Conservation (phyloP, 225 moss, liverwort and hornwort species). For the Marchantia polymorpha region DNA sequence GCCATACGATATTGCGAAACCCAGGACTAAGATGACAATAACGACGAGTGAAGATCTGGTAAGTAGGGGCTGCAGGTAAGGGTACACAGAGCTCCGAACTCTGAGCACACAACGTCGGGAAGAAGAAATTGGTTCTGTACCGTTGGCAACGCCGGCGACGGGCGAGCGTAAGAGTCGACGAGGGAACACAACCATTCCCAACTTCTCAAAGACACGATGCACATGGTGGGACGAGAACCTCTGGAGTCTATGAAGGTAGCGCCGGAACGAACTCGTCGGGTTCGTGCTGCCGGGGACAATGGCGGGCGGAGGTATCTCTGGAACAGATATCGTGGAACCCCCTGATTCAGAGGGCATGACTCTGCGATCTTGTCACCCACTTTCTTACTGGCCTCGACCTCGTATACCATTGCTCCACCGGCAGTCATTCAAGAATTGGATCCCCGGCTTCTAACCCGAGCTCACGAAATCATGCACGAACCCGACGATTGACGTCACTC, state of each 20-base stretch:
- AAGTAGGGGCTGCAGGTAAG: neutral
- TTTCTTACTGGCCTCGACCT: neutral
- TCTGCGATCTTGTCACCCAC: neutral
- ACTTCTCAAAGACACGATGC: neutral
- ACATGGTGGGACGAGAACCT: neutral
- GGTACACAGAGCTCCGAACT: neutral
- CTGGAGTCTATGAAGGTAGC: neutral
- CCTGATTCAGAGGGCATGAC: slow-evolving; percentile 1
- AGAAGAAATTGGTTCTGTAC: neutral
- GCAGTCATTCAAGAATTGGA: neutral
- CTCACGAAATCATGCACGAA: neutral
- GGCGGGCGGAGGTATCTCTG: neutral
- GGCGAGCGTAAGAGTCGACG: neutral
- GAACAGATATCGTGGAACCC: neutral
- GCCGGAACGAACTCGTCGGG: neutral
- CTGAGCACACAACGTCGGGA: neutral
- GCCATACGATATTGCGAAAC: neutral
- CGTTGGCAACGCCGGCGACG: neutral
- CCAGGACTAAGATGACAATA: neutral
- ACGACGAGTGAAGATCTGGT: neutral
- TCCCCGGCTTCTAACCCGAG: neutral
- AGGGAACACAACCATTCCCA: neutral
- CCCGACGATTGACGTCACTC: neutral
- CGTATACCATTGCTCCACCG: slow-evolving; percentile 6
- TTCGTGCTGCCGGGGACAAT: neutral